Evolutionary conservation across 1,284 basidiomycete genomes (phyloP).

Genomic region (Ceratobasidium papillatum): DNA sequence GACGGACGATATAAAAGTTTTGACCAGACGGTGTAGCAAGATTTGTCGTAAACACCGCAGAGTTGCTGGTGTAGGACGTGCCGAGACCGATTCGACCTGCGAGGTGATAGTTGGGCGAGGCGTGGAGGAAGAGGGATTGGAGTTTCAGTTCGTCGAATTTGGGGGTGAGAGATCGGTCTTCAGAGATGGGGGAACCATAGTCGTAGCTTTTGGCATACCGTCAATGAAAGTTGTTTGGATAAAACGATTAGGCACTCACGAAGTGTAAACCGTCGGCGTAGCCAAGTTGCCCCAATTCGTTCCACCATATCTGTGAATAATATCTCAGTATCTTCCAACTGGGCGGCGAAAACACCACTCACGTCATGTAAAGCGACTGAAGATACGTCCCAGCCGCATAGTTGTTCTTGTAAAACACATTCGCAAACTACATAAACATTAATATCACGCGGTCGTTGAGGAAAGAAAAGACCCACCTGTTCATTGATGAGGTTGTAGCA

Average conservation of each 20-base stretch:
- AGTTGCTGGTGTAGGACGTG: background rate
- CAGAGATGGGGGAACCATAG: conserved; percentile 42
- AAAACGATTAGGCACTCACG: conserved; percentile 51
- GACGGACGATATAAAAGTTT: conserved; percentile 26
- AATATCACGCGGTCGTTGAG: background rate
- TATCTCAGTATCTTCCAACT: background rate
- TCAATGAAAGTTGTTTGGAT: background rate
- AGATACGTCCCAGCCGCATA: conserved; percentile 55
- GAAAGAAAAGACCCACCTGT: conserved; percentile 36
- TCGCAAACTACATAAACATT: conserved; percentile 17
- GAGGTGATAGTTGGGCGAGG: conserved; percentile 43
- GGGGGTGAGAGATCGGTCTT: conserved; percentile 42
- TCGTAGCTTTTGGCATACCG: conserved; percentile 23
- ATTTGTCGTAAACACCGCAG: conserved; percentile 54
- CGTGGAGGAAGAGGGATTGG: conserved; percentile 44
- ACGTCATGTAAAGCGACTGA: conserved; percentile 55
- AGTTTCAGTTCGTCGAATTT: conserved; percentile 45
- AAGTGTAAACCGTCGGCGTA: conserved; percentile 57
- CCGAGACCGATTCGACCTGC: conserved; percentile 29
- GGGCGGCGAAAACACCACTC: conserved; percentile 1
- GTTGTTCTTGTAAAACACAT: conserved; percentile 51
- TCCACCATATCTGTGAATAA: conserved; percentile 54
- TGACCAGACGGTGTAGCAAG: conserved; percentile 51
- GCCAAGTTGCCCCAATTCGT: conserved; percentile 61
- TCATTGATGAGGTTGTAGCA: conserved; percentile 38